Conservation (phyloP, 1,284 basidiomycete genomes). For the Microbotryomycetes sp. region DNA sequence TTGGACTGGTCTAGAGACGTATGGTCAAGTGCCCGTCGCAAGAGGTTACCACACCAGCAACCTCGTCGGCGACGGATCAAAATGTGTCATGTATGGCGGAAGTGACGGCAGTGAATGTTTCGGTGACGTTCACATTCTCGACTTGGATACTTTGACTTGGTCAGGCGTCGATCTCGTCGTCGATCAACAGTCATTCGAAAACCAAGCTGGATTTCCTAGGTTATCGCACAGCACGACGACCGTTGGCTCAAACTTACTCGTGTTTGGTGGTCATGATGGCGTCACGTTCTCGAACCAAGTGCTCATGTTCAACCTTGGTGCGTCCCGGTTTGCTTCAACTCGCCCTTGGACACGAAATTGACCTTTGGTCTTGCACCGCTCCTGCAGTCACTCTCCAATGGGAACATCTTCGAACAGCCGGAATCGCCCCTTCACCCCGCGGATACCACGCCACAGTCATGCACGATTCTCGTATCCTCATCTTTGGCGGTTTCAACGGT, state of each 20-base stretch:
- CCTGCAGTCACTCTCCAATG: conserved; percentile 23
- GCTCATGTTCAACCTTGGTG: conserved; percentile 28
- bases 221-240: conserved; percentile 31
- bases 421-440: conserved; percentile 14
- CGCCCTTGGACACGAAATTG: background rate
- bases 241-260: conserved; percentile 29
- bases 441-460: conserved; percentile 26
- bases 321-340: background rate
- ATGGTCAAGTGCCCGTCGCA: conserved; percentile 19
- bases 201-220: conserved; percentile 15
- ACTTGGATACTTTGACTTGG: conserved; percentile 27
- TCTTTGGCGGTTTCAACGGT: conserved; percentile 28
- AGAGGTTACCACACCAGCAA: conserved; percentile 32
- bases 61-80: conserved; percentile 10
- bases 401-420: conserved; percentile 15
- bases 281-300: conserved; percentile 29
- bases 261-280: conserved; percentile 34
- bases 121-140: conserved; percentile 20
- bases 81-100: conserved; percentile 23
- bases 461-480: conserved; percentile 24
- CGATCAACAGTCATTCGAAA: background rate
- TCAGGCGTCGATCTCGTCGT: conserved; percentile 24
- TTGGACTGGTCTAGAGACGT: conserved; percentile 22
- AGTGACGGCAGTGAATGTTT: conserved; percentile 28
- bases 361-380: background rate